phyloP scores from a whole-genome alignment of 305 asterid species.

The Fraxinus baroniana region DNA sequence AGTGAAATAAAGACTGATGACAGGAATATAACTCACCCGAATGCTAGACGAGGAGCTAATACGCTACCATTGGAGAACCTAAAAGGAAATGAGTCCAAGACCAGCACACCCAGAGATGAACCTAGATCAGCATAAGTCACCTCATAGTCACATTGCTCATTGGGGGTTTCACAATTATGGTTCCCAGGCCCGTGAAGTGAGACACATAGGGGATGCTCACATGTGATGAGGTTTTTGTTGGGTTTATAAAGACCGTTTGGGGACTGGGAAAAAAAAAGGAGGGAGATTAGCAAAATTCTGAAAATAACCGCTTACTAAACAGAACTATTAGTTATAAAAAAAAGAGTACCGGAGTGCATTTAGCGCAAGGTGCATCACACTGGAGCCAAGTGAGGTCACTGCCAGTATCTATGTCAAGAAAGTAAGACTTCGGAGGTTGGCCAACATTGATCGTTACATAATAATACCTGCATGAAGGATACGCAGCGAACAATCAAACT shows the following conservation, averaged over 20 bases:
- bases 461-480: constrained; percentile 45
- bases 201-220: constrained; percentile 64
- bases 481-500: constrained; percentile 6
- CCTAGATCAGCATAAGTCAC: constrained; percentile 79
- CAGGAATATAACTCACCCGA: constrained; percentile 57
- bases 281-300: constrained; percentile 10
- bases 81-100: constrained; percentile 62
- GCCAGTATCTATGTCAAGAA: constrained; percentile 68
- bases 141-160: constrained; percentile 88
- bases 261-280: constrained; percentile 47
- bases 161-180: constrained; percentile 38
- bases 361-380: constrained; percentile 69
- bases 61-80: constrained; percentile 59
- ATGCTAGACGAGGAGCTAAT: constrained; percentile 55
- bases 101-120: constrained; percentile 77
- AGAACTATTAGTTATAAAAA: not conserved
- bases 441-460: constrained; percentile 49
- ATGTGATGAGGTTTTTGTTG: constrained; percentile 43
- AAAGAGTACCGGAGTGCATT: constrained; percentile 51
- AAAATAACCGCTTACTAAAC: not conserved
- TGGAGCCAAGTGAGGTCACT: constrained; percentile 86
- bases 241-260: constrained; percentile 86
- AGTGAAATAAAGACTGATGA: not conserved
- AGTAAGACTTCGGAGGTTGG: constrained; percentile 57
- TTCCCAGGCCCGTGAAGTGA: constrained; percentile 45